These are phyloP conservation scores for Nakaseomyces glabratus DNA, from an alignment of 1,139 yeast genomes.

Conservation along the genomic window DNA sequence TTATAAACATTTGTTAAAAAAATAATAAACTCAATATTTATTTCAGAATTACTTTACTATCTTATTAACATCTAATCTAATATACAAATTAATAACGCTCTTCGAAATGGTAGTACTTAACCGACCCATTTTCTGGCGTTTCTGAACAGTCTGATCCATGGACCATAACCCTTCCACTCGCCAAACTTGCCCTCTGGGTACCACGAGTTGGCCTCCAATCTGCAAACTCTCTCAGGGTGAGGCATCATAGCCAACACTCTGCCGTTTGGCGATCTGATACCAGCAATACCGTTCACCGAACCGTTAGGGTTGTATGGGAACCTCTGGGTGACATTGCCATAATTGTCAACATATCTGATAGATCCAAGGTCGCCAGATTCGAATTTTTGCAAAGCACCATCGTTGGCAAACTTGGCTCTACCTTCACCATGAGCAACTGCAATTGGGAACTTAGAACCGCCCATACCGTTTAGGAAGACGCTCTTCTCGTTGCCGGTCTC, in stretches of 20 bases:
- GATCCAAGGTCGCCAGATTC: slow-evolving; percentile 48
- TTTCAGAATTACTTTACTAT: neutral
- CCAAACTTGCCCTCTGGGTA: slow-evolving; percentile 64
- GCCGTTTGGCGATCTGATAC: slow-evolving; percentile 82
- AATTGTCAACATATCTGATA: slow-evolving; percentile 80
- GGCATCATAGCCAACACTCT: slow-evolving; percentile 99
- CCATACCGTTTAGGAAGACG: slow-evolving; percentile 82
- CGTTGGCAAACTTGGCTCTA: slow-evolving; percentile 55
- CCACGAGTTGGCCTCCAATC: slow-evolving; percentile 86
- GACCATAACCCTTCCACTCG: slow-evolving; percentile 69
- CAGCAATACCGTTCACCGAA: slow-evolving; percentile 87
- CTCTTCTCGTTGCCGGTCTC: slow-evolving; percentile 41
- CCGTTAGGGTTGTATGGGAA: slow-evolving; percentile 98
- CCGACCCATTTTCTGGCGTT: slow-evolving; percentile 95
- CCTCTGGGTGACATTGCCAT: slow-evolving; percentile 69
- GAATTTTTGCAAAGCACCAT: slow-evolving; percentile 37
- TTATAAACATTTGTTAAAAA: neutral
- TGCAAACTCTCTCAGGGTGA: slow-evolving; percentile 92
- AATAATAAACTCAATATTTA: neutral
- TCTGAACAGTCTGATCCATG: slow-evolving; percentile 91
- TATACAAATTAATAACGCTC: too few species aligned
- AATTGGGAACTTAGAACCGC: slow-evolving; percentile 84
- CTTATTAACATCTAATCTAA: neutral
- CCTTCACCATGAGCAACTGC: slow-evolving; percentile 99
- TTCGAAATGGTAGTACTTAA: slow-evolving; percentile 11